Base-by-base conservation (phyloP, 1,139 yeast genomes). In the Sporopachydermia cereana region DNA sequence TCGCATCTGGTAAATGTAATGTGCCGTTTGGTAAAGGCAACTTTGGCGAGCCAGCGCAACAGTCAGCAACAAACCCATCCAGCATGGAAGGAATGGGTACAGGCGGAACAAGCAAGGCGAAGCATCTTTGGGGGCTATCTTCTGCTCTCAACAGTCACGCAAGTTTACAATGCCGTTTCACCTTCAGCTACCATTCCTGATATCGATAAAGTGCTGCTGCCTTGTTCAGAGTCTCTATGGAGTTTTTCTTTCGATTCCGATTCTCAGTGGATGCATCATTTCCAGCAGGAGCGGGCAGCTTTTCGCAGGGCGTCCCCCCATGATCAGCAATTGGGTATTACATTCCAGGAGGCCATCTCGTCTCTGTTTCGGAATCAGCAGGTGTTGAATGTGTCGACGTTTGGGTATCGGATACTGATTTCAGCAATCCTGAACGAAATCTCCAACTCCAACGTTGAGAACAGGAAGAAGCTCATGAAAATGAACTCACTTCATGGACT, bases 191-290 rank as follows among this genome's bases (percentile, higher is more conserved):
- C 50, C 24, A 53, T 53, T 43, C 48, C 50, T 16, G 54, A 54
- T 3, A 43, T 56, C 17, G 47, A 47, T 22, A 50, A 52, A 41
- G 43, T 57, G 22, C 50, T 49, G 22, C 49, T 63, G 29, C 67
- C 67, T 3, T 60, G 66, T 50, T 54, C 60, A 1, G 67, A 63
- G 46, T 47, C 50, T 12, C 48, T 59, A 20, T 61, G 65, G 65
- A 57, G 41, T 34, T 34, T 34, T 34, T 34, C 39, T n/a, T 34
- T 34, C 17, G 39, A 34, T 20, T 34, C 39, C 22, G 39, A 34
- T n/a, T 5, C 39, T n/a, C 39, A 34, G 22, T 34, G 39, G 39
- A 5, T 34, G 18, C 39, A 34, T 16, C 5, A 34, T 34, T 34
- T 16, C 5, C 18, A 9, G 12, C 39, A 34, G 22, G 39, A 34